phyloP scores from a whole-genome alignment of 2,329 filamentous ascomycete genomes.

The Cladosporium sp. region DNA sequence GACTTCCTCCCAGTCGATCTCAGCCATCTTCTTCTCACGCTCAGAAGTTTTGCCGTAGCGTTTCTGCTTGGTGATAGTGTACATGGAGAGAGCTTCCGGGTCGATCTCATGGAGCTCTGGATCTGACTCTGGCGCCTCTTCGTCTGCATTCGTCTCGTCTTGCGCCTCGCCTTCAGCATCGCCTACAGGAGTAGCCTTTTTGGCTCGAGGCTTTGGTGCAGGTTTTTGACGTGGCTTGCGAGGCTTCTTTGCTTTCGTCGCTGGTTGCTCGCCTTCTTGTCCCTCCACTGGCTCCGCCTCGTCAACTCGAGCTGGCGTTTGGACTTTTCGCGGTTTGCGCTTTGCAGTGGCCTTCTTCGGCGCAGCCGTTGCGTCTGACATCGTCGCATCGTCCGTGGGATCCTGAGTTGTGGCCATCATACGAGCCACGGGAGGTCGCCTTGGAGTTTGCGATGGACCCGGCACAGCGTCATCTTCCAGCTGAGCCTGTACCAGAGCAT shows the following conservation, averaged over 20 bases:
- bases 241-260: slow-evolving; percentile 14
- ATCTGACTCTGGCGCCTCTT: slow-evolving; percentile 32
- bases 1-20: slow-evolving; percentile 62
- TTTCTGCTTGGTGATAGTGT: slow-evolving; percentile 66
- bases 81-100: slow-evolving; percentile 68
- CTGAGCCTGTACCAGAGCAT: slow-evolving; percentile 17
- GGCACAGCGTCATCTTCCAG: slow-evolving; percentile 4
- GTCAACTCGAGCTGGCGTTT: slow-evolving; percentile 11
- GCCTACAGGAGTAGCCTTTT: background rate
- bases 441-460: slow-evolving; percentile 13
- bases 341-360: slow-evolving; percentile 11
- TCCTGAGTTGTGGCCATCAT: slow-evolving; percentile 14
- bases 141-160: slow-evolving; percentile 11
- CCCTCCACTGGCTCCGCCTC: slow-evolving; percentile 6
- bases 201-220: slow-evolving; percentile 1
- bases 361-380: background rate
- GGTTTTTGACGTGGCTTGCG: slow-evolving; percentile 16
- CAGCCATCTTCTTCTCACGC: slow-evolving; percentile 70
- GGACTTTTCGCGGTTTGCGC: slow-evolving; percentile 12
- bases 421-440: slow-evolving; percentile 20
- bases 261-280: background rate
- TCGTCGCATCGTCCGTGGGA: background rate
- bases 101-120: slow-evolving; percentile 57
- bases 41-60: slow-evolving; percentile 69
- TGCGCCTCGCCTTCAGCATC: slow-evolving; percentile 4